Evolutionary conservation across 2,329 filamentous ascomycete genomes (phyloP), one percentile per base, ranked within the genome.

Genomic region (Colletotrichum kahawae): DNA sequence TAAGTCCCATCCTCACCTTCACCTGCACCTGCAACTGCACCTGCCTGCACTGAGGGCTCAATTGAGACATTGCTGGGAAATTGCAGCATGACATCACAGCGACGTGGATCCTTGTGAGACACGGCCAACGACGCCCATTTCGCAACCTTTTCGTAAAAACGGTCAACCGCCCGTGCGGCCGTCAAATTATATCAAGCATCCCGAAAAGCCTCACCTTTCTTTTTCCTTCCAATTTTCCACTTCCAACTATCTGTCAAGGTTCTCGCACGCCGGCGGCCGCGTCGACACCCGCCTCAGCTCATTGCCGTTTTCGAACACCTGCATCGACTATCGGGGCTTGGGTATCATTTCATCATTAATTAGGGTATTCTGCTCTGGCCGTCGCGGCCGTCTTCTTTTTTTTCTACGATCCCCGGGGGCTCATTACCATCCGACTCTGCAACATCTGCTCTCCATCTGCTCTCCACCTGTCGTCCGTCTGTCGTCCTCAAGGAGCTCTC

Each of bases 271-370:
- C 18, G 31, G 10, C 1, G 12, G 13, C 33, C 33, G 59, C 13
- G 18, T 38, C 33, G 43, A 62, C 13, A 34, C 9, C 18, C 36
- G 5, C 38, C 33, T 73, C 51, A 31, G 43, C 33, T 56, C 67
- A 5, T 34, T 62, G n/a, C 59, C 16, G 14, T 12, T 21, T 56
- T 14, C 43, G 29, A 27, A 21, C 36, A 62, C 9, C 16, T 48
- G 56, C 70, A 29, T 51, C 60, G 43, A 48, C 36, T 62, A 31
- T 62, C 29, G 12, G 13, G 33, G 4, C 36, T 31, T n/a, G 72
- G 69, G 69, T 75, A 75, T 75, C 73, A 72, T 73, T 51, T 73
- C 29, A 74, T 75, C 70, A 51, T 59, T 63, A 67, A 51, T 64
- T 63, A 67, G 48, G 67, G 60, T 56, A 18, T 38, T 48, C 36